Percentiles rank a stretch among this genome's conserved stretches.
phyloP scores from a whole-genome alignment of 2,329 filamentous ascomycete species.

The Cladosporium sp. region DNA sequence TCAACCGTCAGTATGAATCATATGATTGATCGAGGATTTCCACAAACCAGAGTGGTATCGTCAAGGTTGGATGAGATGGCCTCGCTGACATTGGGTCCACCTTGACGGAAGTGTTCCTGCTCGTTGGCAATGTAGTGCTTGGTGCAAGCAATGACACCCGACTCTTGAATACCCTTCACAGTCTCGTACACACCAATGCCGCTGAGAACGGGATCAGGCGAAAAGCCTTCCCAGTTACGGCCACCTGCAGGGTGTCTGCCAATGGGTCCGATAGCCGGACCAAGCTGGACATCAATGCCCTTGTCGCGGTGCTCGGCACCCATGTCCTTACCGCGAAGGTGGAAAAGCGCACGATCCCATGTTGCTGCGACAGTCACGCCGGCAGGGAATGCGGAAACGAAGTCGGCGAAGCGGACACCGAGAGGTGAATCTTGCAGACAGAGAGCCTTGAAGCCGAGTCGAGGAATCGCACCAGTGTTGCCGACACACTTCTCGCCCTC shows the following conservation, averaged over 20 bases:
- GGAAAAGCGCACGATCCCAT: slow-evolving; percentile 70
- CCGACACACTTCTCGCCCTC: slow-evolving; percentile 71
- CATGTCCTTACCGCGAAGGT: slow-evolving; percentile 67
- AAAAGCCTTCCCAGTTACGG: slow-evolving; percentile 67
- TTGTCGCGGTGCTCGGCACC: slow-evolving; percentile 70
- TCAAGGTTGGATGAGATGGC: slow-evolving; percentile 58
- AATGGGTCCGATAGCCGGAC: slow-evolving; percentile 71
- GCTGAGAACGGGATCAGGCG: slow-evolving; percentile 70
- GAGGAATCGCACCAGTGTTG: slow-evolving; percentile 64
- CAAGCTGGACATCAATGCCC: slow-evolving; percentile 69
- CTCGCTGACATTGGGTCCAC: slow-evolving; percentile 37
- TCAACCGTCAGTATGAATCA: slow-evolving; percentile 39
- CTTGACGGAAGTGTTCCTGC: slow-evolving; percentile 68
- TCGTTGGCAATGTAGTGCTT: slow-evolving; percentile 74
- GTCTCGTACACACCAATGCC: slow-evolving; percentile 69
- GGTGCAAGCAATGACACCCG: slow-evolving; percentile 76
- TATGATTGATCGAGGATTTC: slow-evolving; percentile 12
- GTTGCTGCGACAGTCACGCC: slow-evolving; percentile 79
- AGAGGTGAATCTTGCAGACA: slow-evolving; percentile 85
- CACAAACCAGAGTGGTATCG: slow-evolving; percentile 54
- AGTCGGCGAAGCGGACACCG: slow-evolving; percentile 74
- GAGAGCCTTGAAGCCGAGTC: slow-evolving; percentile 66
- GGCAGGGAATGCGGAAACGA: slow-evolving; percentile 74
- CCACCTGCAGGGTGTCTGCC: slow-evolving; percentile 65
- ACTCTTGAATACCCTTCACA: slow-evolving; percentile 74